Evolutionary conservation across 352 stramenopile species (phyloP).

Genomic region (Phytopythium mirpurense): DNA sequence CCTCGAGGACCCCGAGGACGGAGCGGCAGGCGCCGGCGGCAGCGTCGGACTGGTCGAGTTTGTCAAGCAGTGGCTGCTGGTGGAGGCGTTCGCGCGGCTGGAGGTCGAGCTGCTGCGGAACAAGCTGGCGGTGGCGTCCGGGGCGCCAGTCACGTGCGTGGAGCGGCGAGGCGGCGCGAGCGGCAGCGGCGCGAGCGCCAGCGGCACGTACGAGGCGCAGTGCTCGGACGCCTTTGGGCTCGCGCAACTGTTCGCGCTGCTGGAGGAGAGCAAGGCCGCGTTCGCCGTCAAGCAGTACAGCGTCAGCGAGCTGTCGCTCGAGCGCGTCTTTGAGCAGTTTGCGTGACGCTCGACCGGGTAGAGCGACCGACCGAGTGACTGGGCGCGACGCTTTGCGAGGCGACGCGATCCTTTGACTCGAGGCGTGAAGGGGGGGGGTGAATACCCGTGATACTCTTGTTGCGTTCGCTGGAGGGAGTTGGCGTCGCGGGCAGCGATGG

Average conservation of each 20-base stretch:
- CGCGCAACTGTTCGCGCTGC: slow-evolving; percentile 61
- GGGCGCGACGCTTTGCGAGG: background rate
- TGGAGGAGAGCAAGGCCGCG: slow-evolving; percentile 71
- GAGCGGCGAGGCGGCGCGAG: slow-evolving; percentile 39
- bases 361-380: background rate
- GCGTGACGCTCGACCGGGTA: slow-evolving; percentile 38
- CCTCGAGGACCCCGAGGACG: slow-evolving; percentile 22
- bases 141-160: slow-evolving; percentile 38
- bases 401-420: slow-evolving; percentile 2
- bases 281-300: slow-evolving; percentile 88
- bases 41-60: slow-evolving; percentile 37
- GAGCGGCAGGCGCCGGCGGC: background rate
- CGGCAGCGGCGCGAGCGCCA: slow-evolving; percentile 53
- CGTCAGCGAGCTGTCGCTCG: slow-evolving; percentile 89
- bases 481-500: slow-evolving; percentile 12
- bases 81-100: slow-evolving; percentile 54
- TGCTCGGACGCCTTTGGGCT: slow-evolving; percentile 68
- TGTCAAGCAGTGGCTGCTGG: slow-evolving; percentile 72
- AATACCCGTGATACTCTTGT: too few species aligned
- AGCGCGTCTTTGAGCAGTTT: slow-evolving; percentile 93
- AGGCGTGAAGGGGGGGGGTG: too few species aligned
- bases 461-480: background rate
- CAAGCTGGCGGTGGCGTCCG: slow-evolving; percentile 34
- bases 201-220: slow-evolving; percentile 58
- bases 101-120: slow-evolving; percentile 49